Base-by-base conservation (phyloP, 2,329 filamentous ascomycete species). In the Reticulascus tulasneorum region DNA sequence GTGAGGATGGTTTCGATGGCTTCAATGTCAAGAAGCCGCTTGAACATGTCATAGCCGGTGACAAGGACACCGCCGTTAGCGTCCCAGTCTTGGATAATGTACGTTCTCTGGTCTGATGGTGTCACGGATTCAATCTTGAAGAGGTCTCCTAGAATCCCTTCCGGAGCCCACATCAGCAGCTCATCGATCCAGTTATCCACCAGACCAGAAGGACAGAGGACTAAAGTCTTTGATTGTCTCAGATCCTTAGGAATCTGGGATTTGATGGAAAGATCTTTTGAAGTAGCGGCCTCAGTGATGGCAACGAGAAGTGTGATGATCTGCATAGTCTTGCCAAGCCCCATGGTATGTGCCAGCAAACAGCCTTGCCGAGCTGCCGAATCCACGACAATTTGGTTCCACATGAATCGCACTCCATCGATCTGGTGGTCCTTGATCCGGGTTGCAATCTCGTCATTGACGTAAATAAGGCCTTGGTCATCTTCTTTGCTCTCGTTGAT, bases 251-350 rank as follows among this genome's bases (percentile, higher is more conserved):
- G 88, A 21, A 96, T 75, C 55, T 94, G 87, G 1, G 66, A 64
- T 4, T 60, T 60, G 6, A 91, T 62, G 0, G 64, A 56, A 1
- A 63, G 57, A 35, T 89, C 74, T 0, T 56, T 20, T 0, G 84
- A 90, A 15, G 56, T 54, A 5, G 78, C 71, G 4, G 86, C 77
- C 47, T 86, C 74, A 5, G 79, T 70, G 42, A 95, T 75, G 0
- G 86, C 81, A 12, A 85, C 73, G 6, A 96, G 72, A n/a, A 95
- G 65, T 1, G 87, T 85, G 40, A 95, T 87, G 6, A 88, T 77
- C 63, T 95, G 89, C 82, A 94, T 88, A 0, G 89, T 94, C 64
- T 95, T 96, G 12, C 89, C 89, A 3, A 95, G 64, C 2, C 90
- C 90, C 89, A 95, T 95, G 1, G 86, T 87, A 56, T 95, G 89